Conservation (phyloP, 257 asterid genomes). For the Lantana camara region DNA sequence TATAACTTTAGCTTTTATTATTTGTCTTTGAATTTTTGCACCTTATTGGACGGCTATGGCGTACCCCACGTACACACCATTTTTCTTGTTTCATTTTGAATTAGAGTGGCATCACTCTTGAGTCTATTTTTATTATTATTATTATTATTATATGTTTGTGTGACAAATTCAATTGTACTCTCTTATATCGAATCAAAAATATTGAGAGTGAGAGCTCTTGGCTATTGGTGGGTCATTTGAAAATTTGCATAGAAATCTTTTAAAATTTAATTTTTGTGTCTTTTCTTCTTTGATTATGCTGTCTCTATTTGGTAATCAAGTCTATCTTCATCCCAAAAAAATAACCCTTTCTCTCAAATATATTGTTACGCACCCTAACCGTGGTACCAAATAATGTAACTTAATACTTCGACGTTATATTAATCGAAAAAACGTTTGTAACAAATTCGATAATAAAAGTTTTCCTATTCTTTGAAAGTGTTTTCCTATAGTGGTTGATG, state of each 20-base stretch:
- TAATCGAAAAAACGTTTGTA: too few species aligned
- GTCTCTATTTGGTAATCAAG: too few species aligned
- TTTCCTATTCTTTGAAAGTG: too few species aligned
- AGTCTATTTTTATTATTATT: conserved; percentile 14
- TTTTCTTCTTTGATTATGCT: too few species aligned
- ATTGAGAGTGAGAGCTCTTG: conserved; percentile 23
- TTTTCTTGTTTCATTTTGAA: conserved; percentile 32
- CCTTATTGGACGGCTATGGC: conserved; percentile 34
- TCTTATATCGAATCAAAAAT: conserved; percentile 5
- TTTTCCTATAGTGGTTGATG: too few species aligned
- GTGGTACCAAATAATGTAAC: too few species aligned
- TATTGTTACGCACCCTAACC: too few species aligned
- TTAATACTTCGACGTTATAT: too few species aligned
- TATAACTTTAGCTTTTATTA: conserved; percentile 32
- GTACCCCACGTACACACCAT: conserved; percentile 36
- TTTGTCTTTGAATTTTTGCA: conserved; percentile 40
- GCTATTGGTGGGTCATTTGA: conserved; percentile 20
- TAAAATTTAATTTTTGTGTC: neutral
- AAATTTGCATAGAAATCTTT: neutral
- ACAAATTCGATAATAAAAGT: too few species aligned
- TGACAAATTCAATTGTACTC: conserved; percentile 19
- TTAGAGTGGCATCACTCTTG: conserved; percentile 33
- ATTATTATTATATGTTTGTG: conserved; percentile 10
- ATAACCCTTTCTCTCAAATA: too few species aligned
- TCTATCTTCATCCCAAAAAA: too few species aligned